Evolutionary conservation across 257 asterid genomes (phyloP).

Genomic region (Capsicum baccatum): DNA sequence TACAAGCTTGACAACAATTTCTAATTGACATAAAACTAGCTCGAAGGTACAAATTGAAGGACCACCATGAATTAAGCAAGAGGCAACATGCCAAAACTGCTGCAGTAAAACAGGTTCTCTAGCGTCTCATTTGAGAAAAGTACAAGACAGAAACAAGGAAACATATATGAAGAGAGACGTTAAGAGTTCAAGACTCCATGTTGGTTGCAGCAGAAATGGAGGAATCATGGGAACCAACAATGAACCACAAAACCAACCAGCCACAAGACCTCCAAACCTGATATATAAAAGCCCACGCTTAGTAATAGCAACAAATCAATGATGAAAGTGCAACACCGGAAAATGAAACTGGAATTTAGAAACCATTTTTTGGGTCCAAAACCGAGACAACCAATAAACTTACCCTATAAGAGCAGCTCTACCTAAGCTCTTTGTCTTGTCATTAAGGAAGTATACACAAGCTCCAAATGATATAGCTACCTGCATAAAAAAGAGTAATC

Average conservation of each 20-base stretch:
- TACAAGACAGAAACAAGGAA: constrained; percentile 78
- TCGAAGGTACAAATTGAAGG: constrained; percentile 12
- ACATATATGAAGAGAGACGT: constrained; percentile 79
- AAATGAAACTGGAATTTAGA: constrained; percentile 16
- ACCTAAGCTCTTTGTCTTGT: constrained; percentile 84
- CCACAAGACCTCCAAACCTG: constrained; percentile 85
- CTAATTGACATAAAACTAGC: neutral
- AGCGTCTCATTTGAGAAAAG: constrained; percentile 73
- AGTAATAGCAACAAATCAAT: neutral
- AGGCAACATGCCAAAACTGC: constrained; percentile 25
- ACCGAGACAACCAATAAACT: constrained; percentile 34
- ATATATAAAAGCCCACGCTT: constrained; percentile 27
- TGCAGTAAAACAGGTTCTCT: neutral
- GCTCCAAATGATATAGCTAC: constrained; percentile 93
- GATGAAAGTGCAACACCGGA: neutral
- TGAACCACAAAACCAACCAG: constrained; percentile 89
- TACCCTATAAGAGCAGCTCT: constrained; percentile 90
- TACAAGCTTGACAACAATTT: neutral
- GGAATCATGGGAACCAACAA: constrained; percentile 72
- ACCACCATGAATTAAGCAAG: constrained; percentile 21
- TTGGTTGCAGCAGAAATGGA: constrained; percentile 72
- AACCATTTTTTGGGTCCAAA: neutral
- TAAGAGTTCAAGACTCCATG: constrained; percentile 90
- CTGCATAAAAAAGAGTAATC: constrained; percentile 40
- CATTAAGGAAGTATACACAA: constrained; percentile 93